phyloP scores from a whole-genome alignment of 2,329 filamentous ascomycete species.

The Diaporthe vaccinii region DNA sequence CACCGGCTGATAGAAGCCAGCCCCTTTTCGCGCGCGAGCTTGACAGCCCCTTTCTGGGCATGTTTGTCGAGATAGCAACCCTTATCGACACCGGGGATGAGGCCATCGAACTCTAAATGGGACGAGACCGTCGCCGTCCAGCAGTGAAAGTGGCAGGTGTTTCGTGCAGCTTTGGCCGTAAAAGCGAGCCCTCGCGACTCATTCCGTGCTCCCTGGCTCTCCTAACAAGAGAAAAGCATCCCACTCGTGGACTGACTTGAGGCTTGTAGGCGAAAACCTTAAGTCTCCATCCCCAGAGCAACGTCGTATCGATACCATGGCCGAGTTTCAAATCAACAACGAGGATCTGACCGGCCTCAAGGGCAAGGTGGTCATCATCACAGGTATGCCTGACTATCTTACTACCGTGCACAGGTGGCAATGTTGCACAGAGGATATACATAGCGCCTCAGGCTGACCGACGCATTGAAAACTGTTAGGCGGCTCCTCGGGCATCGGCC shows the following conservation, averaged over 20 bases:
- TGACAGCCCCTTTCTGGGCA: constrained; percentile 13
- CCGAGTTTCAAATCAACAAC: constrained; percentile 61
- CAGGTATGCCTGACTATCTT: constrained; percentile 44
- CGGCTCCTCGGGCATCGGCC: constrained; percentile 72
- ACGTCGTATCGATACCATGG: constrained; percentile 49
- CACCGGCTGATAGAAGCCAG: background rate
- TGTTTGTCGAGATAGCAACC: constrained; percentile 28
- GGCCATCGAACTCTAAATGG: constrained; percentile 26
- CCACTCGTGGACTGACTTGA: constrained; percentile 20
- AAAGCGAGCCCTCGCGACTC: background rate
- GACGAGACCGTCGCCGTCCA: constrained; percentile 4
- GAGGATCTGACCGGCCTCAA: constrained; percentile 57
- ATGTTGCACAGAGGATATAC: background rate
- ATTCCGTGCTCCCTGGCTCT: background rate
- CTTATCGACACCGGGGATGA: constrained; percentile 15
- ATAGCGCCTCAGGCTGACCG: background rate
- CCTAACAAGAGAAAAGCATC: constrained; percentile 4
- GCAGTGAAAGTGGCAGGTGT: background rate
- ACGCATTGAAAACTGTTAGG: constrained; percentile 50
- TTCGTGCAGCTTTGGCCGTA: background rate
- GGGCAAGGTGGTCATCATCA: constrained; percentile 66
- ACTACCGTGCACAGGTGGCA: background rate
- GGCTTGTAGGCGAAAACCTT: constrained; percentile 17
- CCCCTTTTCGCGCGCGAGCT: constrained; percentile 13
- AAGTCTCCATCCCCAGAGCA: constrained; percentile 1